Evolutionary conservation across 169 alveolate genomes (phyloP), one percentile per base, ranked within the genome.

Genomic region (Plasmodium adleri): DNA sequence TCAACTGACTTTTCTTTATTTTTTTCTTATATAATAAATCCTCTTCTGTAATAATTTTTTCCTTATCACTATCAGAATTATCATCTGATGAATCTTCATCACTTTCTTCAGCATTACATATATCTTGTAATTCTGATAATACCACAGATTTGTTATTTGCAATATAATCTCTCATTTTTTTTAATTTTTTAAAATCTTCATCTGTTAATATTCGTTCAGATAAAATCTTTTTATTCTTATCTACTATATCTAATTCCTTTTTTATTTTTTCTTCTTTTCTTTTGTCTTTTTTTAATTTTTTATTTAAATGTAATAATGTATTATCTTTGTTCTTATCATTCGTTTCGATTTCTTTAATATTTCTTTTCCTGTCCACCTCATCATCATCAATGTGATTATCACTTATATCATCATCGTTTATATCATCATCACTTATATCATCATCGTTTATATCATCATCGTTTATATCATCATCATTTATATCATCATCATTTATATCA

Each of bases 141-240:
- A 10, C 63, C 3, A 78, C 59, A 43, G 64, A 22, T 45, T 52
- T 66, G 64, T 78, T 78, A 59, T 66, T 78, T 45, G 20, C 47
- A 32, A 78, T 43, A 24, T 78, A 78, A 43, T 78, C 89, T 22
- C 70, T 26, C 89, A 78, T 78, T 22, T 43, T 15, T 52, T 52
- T 78, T 39, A 78, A 45, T 66, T 78, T 78, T 24, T 58, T 67
- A 26, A 78, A 78, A 66, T 78, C 89, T 7, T 78, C 80, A 17
- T 78, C 89, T 9, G 89, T 78, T 45, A 78, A 49, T 2, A 78
- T 78, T 64, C 56, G 63, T 45, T 78, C 72, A 10, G 78, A 64
- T 47, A 78, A n/a, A 26, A 78, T 45, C 39, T 78, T 47, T 5
- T 50, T 60, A 15, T 64, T 78, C 17, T 32, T 66, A 9, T 50